These are phyloP conservation scores for Spiromastix sp. DNA, from an alignment of 2,329 filamentous ascomycete species.

Conservation along the genomic window DNA sequence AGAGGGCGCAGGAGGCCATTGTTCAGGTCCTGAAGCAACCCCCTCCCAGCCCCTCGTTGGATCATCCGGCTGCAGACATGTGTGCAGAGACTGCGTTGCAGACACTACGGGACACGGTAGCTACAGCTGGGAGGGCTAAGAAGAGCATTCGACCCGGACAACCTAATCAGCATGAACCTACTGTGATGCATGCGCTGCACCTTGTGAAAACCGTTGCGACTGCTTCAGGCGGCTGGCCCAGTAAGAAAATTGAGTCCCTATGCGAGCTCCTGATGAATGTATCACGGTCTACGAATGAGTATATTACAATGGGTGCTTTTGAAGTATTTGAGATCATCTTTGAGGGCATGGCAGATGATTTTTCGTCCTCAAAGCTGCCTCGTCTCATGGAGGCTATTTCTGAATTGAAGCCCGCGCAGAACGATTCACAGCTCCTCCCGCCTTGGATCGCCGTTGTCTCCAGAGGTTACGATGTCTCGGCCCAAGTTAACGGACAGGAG, in stretches of 20 bases:
- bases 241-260: slow-evolving; percentile 83
- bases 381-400: slow-evolving; percentile 83
- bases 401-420: slow-evolving; percentile 81
- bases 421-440: slow-evolving; percentile 87
- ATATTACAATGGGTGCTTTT: slow-evolving; percentile 91
- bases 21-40: slow-evolving; percentile 72
- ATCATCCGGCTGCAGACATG: slow-evolving; percentile 92
- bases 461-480: slow-evolving; percentile 84
- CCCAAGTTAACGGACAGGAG: slow-evolving; percentile 78
- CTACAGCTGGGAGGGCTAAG: slow-evolving; percentile 57
- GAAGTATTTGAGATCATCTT: slow-evolving; percentile 98
- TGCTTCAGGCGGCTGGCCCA: slow-evolving; percentile 89
- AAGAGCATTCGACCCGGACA: slow-evolving; percentile 47
- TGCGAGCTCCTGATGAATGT: slow-evolving; percentile 85
- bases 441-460: slow-evolving; percentile 96
- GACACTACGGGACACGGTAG: slow-evolving; percentile 62
- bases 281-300: slow-evolving; percentile 83
- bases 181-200: slow-evolving; percentile 82
- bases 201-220: slow-evolving; percentile 81
- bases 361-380: slow-evolving; percentile 81
- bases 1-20: slow-evolving; percentile 82
- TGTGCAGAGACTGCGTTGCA: slow-evolving; percentile 84
- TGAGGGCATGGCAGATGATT: slow-evolving; percentile 75
- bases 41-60: slow-evolving; percentile 81
- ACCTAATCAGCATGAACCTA: slow-evolving; percentile 60